Evolutionary conservation across 768 basidiomycete genomes (phyloP).

Genomic region (Tylopilus felleus): DNA sequence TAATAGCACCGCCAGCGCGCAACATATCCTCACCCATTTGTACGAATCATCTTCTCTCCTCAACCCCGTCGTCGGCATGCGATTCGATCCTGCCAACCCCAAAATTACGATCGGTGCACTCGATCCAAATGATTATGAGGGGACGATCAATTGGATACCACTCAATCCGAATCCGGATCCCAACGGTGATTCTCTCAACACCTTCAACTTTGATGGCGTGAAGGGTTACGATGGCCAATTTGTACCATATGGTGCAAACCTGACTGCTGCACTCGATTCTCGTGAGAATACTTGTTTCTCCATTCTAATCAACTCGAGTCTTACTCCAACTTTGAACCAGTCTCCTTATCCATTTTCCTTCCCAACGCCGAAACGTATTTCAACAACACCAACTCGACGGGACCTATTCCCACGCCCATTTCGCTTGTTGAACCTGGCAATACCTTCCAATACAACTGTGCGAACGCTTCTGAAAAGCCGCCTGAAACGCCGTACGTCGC

Average conservation of each 20-base stretch:
- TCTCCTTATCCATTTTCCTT: slow-evolving; percentile 11
- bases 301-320: not conserved
- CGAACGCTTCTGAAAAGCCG: not conserved
- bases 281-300: slow-evolving; percentile 11
- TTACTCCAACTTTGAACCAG: slow-evolving; percentile 9
- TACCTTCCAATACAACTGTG: slow-evolving; percentile 17
- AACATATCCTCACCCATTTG: slow-evolving; percentile 18
- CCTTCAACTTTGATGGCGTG: slow-evolving; percentile 25
- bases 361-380: slow-evolving; percentile 20
- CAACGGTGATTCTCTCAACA: slow-evolving; percentile 16
- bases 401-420: slow-evolving; percentile 16
- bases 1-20: slow-evolving; percentile 7
- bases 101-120: slow-evolving; percentile 32
- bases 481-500: slow-evolving; percentile 22
- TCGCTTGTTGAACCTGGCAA: not conserved
- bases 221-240: slow-evolving; percentile 30
- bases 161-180: slow-evolving; percentile 18
- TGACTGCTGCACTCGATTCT: slow-evolving; percentile 25
- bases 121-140: slow-evolving; percentile 31
- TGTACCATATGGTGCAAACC: slow-evolving; percentile 13
- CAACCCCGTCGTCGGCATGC: slow-evolving; percentile 31
- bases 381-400: slow-evolving; percentile 15
- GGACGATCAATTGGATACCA: slow-evolving; percentile 30
- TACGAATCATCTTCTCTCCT: slow-evolving; percentile 24
- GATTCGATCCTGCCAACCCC: slow-evolving; percentile 28